Conservation (phyloP, 768 basidiomycete species). For the Russula sp. region DNA sequence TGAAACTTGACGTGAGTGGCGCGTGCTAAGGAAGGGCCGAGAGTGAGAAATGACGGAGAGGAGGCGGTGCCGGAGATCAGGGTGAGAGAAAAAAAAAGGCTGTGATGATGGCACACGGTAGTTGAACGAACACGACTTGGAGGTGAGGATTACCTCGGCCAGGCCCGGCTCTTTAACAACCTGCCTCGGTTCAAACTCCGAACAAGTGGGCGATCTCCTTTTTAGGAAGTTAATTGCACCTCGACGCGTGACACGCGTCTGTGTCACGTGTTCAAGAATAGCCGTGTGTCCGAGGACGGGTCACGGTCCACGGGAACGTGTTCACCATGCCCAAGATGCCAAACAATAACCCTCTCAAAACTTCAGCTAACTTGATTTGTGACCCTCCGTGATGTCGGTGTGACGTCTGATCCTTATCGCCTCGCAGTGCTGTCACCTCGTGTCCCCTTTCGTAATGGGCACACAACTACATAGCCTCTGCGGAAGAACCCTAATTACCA, state of each 20-base stretch:
- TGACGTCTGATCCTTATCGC: constrained; percentile 7
- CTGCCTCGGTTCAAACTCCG: constrained; percentile 29
- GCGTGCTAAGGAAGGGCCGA: constrained; percentile 15
- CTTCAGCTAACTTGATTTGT: neutral
- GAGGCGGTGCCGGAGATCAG: constrained; percentile 26
- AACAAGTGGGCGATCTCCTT: constrained; percentile 8
- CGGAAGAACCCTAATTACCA: constrained; percentile 18
- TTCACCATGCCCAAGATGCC: neutral
- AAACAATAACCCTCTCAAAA: too few species aligned
- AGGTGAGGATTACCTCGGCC: constrained; percentile 16
- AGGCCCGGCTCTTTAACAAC: constrained; percentile 27
- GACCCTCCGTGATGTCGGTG: constrained; percentile 1
- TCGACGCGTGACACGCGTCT: constrained; percentile 30
- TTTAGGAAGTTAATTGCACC: constrained; percentile 19
- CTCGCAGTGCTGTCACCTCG: constrained; percentile 15
- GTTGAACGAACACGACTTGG: constrained; percentile 25
- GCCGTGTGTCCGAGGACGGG: neutral
- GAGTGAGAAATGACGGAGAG: constrained; percentile 8
- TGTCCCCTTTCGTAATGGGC: constrained; percentile 19
- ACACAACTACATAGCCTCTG: neutral
- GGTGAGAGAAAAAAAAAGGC: constrained; percentile 10
- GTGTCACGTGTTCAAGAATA: constrained; percentile 20
- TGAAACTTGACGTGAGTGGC: constrained; percentile 27
- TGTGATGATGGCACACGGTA: constrained; percentile 24
- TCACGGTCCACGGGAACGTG: neutral